Evolutionary conservation across 371 early-diverging fungal genomes (phyloP).

Genomic region (Saksenaea oblongispora): DNA sequence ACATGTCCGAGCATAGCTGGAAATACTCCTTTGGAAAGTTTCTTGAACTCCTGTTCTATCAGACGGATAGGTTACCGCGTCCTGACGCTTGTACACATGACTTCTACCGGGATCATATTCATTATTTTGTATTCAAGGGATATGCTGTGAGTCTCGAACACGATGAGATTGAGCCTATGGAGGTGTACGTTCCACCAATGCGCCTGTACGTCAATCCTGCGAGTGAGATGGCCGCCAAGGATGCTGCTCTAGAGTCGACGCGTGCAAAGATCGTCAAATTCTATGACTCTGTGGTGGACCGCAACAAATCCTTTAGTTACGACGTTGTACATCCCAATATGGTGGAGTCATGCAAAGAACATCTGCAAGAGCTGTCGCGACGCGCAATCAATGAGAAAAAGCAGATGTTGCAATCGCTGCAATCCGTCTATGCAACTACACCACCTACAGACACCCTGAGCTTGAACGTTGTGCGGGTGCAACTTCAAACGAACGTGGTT

Average conservation of each 20-base stretch:
- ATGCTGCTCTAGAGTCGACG: constrained; percentile 62
- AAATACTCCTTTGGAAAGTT: constrained; percentile 95
- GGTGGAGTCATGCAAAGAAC: constrained; percentile 64
- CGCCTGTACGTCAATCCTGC: constrained; percentile 61
- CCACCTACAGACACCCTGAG: constrained; percentile 78
- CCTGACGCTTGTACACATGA: constrained; percentile 77
- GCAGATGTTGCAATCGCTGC: constrained; percentile 75
- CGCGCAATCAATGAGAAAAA: constrained; percentile 75
- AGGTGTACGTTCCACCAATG: constrained; percentile 82
- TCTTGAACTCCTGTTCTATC: constrained; percentile 87
- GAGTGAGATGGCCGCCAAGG: constrained; percentile 55
- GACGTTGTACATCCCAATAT: constrained; percentile 68
- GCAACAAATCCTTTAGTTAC: constrained; percentile 58
- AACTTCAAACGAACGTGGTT: constrained; percentile 75
- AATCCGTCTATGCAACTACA: constrained; percentile 76
- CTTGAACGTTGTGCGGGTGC: constrained; percentile 71
- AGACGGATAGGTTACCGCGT: constrained; percentile 54
- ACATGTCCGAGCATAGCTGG: constrained; percentile 87
- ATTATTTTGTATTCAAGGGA: constrained; percentile 75
- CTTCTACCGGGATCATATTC: constrained; percentile 74
- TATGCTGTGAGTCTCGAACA: constrained; percentile 78
- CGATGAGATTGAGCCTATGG: constrained; percentile 73
- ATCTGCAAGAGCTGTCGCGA: constrained; percentile 62
- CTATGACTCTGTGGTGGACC: constrained; percentile 72
- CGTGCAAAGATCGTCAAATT: constrained; percentile 60